Percentiles rank a stretch among this genome's conserved stretches.
phyloP scores from a whole-genome alignment of 805 yeast genomes.

The Candida loeiensis region DNA sequence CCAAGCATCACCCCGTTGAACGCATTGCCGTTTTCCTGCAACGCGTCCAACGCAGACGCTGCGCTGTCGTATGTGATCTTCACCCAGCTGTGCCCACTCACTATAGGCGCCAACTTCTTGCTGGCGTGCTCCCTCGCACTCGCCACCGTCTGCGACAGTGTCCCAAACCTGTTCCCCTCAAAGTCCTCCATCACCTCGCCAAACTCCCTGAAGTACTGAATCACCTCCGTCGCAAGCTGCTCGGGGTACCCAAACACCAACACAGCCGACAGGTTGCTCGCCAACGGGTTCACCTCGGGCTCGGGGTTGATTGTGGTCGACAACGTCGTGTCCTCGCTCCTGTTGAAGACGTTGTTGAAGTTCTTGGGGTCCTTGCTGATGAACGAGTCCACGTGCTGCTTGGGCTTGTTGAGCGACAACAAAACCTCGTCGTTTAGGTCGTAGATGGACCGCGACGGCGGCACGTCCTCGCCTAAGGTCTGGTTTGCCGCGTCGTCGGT shows the following conservation, averaged over 20 bases:
- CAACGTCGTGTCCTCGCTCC: slow-evolving; percentile 14
- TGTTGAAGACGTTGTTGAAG: slow-evolving; percentile 45
- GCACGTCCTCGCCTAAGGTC: slow-evolving; percentile 38
- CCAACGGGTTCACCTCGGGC: slow-evolving; percentile 21
- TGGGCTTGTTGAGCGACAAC: slow-evolving; percentile 33
- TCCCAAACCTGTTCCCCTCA: slow-evolving; percentile 26
- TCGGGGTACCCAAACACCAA: slow-evolving; percentile 90
- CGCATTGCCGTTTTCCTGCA: slow-evolving; percentile 75
- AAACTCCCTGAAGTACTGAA: slow-evolving; percentile 71
- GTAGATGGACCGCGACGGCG: slow-evolving; percentile 49
- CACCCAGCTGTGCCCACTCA: slow-evolving; percentile 88
- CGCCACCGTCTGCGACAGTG: slow-evolving; percentile 6
- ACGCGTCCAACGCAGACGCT: slow-evolving; percentile 74
- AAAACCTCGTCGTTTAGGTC: slow-evolving; percentile 46
- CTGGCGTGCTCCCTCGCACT: slow-evolving; percentile 4
- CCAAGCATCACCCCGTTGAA: slow-evolving; percentile 65
- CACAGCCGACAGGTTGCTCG: slow-evolving; percentile 57
- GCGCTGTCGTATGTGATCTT: slow-evolving; percentile 78
- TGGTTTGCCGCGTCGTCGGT: slow-evolving; percentile 22
- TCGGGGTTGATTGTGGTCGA: slow-evolving; percentile 9
- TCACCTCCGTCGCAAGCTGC: slow-evolving; percentile 58
- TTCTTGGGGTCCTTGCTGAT: slow-evolving; percentile 45
- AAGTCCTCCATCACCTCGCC: slow-evolving; percentile 80
- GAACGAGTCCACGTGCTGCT: slow-evolving; percentile 36
- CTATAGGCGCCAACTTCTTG: slow-evolving; percentile 54